These are phyloP conservation scores for Strobilomyces echinocephalus DNA, from an alignment of 768 basidiomycete genomes.

Conservation along the genomic window DNA sequence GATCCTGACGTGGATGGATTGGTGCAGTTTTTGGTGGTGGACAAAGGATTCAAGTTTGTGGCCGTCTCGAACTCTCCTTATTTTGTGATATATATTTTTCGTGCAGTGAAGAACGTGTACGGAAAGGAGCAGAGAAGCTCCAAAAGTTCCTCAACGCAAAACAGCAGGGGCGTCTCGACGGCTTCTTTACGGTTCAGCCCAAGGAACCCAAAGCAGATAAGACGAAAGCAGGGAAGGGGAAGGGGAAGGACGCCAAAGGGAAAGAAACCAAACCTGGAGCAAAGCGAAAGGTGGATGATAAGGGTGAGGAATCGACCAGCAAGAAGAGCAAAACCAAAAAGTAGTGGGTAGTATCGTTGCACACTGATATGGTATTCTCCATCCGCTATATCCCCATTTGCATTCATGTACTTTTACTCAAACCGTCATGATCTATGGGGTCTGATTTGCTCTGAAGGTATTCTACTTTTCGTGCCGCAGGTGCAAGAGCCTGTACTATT, in stretches of 20 bases:
- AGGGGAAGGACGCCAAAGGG: conserved; percentile 32
- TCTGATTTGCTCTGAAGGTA: background rate
- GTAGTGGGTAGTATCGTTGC: conserved; percentile 11
- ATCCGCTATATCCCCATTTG: conserved; percentile 8
- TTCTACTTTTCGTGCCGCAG: background rate
- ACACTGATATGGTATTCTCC: background rate
- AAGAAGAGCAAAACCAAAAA: conserved; percentile 43
- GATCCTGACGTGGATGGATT: conserved; percentile 90
- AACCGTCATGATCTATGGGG: background rate
- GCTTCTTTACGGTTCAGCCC: conserved; percentile 82
- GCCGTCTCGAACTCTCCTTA: background rate
- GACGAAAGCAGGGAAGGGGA: conserved; percentile 36
- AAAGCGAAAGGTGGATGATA: conserved; percentile 32
- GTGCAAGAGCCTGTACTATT: too few species aligned
- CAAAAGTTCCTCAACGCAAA: conserved; percentile 81
- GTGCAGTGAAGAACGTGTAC: conserved; percentile 88
- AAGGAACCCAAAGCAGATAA: conserved; percentile 49
- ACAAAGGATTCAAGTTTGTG: conserved; percentile 93
- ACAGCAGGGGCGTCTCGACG: conserved; percentile 94
- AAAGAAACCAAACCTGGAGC: conserved; percentile 12
- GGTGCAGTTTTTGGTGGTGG: conserved; percentile 85
- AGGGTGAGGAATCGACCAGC: conserved; percentile 26
- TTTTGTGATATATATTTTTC: background rate
- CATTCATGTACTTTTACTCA: conserved; percentile 13
- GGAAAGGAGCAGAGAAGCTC: conserved; percentile 92